Evolutionary conservation across 176 grass and related monocot species (phyloP).

Genomic region (Raddia distichophylla): DNA sequence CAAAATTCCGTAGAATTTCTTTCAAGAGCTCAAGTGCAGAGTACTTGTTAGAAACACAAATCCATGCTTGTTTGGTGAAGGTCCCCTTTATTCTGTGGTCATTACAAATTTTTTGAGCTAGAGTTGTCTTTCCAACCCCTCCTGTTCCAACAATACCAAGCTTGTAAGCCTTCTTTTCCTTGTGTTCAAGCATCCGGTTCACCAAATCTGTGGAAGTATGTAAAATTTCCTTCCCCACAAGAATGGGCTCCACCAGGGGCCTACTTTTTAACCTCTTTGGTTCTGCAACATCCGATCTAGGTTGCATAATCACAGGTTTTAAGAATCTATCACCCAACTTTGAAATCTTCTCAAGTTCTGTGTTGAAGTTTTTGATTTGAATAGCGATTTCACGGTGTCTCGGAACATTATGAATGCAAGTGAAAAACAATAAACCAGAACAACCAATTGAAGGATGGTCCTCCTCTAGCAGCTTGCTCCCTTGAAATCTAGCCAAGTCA

Average conservation of each 20-base stretch:
- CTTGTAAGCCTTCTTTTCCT: neutral
- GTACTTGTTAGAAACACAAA: constrained; percentile 39
- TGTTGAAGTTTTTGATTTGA: neutral
- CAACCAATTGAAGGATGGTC: neutral
- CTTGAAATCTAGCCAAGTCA: constrained; percentile 37
- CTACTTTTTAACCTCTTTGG: neutral
- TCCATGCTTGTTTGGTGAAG: constrained; percentile 32
- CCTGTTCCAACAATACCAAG: constrained; percentile 28
- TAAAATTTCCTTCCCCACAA: constrained; percentile 33
- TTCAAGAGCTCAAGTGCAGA: constrained; percentile 19
- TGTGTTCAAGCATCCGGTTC: neutral
- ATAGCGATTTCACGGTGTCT: neutral
- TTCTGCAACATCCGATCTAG: neutral
- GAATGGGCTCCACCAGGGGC: constrained; percentile 24
- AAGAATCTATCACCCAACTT: neutral
- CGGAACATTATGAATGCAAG: neutral
- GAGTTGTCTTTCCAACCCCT: neutral
- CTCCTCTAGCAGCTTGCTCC: neutral
- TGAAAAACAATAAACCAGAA: neutral
- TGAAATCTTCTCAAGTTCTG: neutral
- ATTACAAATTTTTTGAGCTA: constrained; percentile 45
- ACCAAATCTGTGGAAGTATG: constrained; percentile 7
- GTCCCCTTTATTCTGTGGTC: constrained; percentile 8
- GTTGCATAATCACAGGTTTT: neutral
- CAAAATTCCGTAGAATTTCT: constrained; percentile 11